Percentiles rank a stretch among this genome's conserved stretches.
These are phyloP conservation scores for Cryptococcus depauperatus DNA, from an alignment of 1,284 basidiomycete species.

Conservation along the genomic window DNA sequence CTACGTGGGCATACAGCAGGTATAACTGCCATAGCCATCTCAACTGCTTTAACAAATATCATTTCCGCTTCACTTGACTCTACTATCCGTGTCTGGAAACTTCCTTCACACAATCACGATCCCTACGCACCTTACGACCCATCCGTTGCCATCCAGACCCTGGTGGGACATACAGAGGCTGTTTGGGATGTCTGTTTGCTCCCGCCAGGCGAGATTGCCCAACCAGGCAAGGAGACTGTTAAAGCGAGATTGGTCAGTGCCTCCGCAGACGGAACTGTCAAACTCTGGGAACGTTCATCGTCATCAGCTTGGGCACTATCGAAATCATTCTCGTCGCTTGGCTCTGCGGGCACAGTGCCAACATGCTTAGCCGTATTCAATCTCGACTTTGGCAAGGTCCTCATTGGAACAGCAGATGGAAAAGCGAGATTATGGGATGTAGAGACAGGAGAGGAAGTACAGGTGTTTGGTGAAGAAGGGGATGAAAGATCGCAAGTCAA, in stretches of 20 bases:
- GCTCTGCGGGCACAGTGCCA: constrained; percentile 50
- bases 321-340: constrained; percentile 9
- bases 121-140: constrained; percentile 80
- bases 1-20: constrained; percentile 85
- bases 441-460: constrained; percentile 71
- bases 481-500: constrained; percentile 65
- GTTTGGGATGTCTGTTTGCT: constrained; percentile 80
- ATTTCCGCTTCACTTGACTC: constrained; percentile 91
- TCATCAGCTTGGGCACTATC: constrained; percentile 13
- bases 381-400: constrained; percentile 43
- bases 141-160: constrained; percentile 62
- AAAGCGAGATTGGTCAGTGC: constrained; percentile 69
- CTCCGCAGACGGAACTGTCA: constrained; percentile 82
- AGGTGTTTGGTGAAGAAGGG: constrained; percentile 47
- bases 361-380: constrained; percentile 56
- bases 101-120: constrained; percentile 64
- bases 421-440: constrained; percentile 85
- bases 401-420: constrained; percentile 81
- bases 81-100: constrained; percentile 77
- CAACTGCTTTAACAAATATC: constrained; percentile 63
- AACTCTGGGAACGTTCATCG: constrained; percentile 73
- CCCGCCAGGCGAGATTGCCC: constrained; percentile 16
- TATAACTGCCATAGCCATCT: constrained; percentile 83
- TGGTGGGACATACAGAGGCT: constrained; percentile 87
- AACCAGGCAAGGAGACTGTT: constrained; percentile 4